phyloP scores from a whole-genome alignment of 352 stramenopile species.

The Hyaloperonospora arabidopsidis region DNA sequence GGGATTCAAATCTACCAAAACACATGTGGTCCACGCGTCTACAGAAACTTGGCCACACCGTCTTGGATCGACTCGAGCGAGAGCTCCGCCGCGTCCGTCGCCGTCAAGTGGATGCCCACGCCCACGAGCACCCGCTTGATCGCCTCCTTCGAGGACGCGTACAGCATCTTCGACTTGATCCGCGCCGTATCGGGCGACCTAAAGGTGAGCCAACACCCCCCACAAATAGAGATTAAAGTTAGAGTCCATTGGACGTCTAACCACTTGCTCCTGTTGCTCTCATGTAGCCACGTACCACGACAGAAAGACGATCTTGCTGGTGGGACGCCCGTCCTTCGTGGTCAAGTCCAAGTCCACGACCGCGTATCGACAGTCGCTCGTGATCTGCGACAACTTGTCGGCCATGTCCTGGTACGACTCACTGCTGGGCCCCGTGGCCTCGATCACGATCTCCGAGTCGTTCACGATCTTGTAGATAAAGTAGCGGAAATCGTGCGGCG shows the following conservation, averaged over 20 bases:
- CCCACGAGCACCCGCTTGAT: conserved; percentile 92
- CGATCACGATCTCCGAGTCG: conserved; percentile 91
- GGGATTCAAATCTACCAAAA: conserved; percentile 30
- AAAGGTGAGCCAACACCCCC: neutral
- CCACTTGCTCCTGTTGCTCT: too few relatives aligned
- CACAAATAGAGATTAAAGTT: too few relatives aligned
- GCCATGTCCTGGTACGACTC: conserved; percentile 88
- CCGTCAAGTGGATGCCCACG: conserved; percentile 93
- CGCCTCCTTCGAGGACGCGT: conserved; percentile 91
- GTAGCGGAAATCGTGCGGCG: conserved; percentile 89
- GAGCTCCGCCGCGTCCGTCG: conserved; percentile 87
- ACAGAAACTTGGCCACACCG: conserved; percentile 84
- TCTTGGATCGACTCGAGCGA: conserved; percentile 71
- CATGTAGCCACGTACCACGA: conserved; percentile 56
- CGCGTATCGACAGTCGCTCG: conserved; percentile 81
- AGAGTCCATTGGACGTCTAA: too few relatives aligned
- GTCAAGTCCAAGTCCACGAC: conserved; percentile 87
- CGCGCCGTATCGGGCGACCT: conserved; percentile 89
- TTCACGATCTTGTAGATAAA: conserved; percentile 94
- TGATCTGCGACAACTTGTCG: conserved; percentile 61
- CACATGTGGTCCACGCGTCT: conserved; percentile 36
- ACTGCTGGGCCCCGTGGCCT: conserved; percentile 59
- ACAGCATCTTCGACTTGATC: conserved; percentile 94
- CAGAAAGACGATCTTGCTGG: conserved; percentile 88
- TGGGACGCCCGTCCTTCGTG: conserved; percentile 84